Base-by-base conservation (phyloP, 1,139 yeast species). In the Taphrina pruni region DNA sequence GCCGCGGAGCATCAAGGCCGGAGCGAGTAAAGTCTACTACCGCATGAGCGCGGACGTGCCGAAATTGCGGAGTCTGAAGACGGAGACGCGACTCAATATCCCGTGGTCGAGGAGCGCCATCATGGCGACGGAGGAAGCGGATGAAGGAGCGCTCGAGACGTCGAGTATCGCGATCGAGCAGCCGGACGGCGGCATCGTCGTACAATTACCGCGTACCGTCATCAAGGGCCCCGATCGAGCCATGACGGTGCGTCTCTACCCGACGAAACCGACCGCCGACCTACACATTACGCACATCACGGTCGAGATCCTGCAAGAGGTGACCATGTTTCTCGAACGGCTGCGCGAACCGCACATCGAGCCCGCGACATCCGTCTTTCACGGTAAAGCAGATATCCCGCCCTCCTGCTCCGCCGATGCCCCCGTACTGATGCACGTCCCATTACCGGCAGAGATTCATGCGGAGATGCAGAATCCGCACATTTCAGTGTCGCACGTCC, bases 61-160 rank as follows among this genome's bases (percentile, higher is more conserved):
- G 4, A 56, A 56, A 6, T n/a, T 56, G 50, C 46, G 50, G 12
- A 46, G 43, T 45, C 62, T 58, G 17, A 46, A 46, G 51, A 46
- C 62, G 26, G 62, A 58, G 43, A 45, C 54, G 43, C 11, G 62
- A 17, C 35, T 58, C 35, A 46, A 14, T 32, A 43, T 58, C 17
- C 62, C 62, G 41, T 58, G 62, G 62, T 58, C 62, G 54, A 21
- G 62, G 32, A 46, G 43, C 21, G 62, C 62, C 11, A 35, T 45
- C 26, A 45, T 58, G 52, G 62, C 51, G 1, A 32, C 54, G 21
- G 20, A 36, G 3, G 58, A 54, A 17, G 36, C 26, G 43, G 58
- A 54, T 4, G 4, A 26, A 26, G 54, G 26, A 8, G 54, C 43
- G 20, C n/a, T 14, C 14, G 60, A 56, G 12, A 8, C 17, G 9